Conservation (phyloP, 169 alveolate genomes). For the Eimeria falciformis region DNA sequence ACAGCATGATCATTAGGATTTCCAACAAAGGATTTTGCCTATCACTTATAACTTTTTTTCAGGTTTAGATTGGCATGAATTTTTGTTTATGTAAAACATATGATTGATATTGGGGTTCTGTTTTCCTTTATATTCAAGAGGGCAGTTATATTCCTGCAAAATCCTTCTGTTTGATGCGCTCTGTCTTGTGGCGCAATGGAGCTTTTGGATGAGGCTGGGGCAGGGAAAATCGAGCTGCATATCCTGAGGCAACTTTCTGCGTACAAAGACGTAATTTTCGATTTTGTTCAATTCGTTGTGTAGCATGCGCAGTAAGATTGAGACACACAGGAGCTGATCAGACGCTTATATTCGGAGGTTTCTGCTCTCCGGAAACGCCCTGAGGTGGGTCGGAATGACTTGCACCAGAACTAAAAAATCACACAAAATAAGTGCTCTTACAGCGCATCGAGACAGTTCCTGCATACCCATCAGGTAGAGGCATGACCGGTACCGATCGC, state of each 20-base stretch:
- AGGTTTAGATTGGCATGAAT: too few species aligned
- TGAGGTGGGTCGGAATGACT: not conserved
- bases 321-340: constrained; percentile 23
- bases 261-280: constrained; percentile 21
- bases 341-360: constrained; percentile 9
- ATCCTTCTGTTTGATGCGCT: not conserved
- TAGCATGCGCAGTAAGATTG: not conserved
- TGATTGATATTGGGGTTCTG: too few species aligned
- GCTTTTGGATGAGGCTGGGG: not conserved
- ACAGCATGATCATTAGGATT: too few species aligned
- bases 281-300: not conserved
- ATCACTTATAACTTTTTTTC: too few species aligned
- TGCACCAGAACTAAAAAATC: too few species aligned
- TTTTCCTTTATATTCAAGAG: not conserved
- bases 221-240: constrained; percentile 19
- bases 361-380: not conserved
- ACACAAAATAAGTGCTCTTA: too few species aligned
- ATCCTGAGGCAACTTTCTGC: constrained; percentile 56
- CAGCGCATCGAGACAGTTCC: constrained; percentile 9
- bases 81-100: too few species aligned
- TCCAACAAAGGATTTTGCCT: too few species aligned
- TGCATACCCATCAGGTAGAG: not conserved
- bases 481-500: not conserved
- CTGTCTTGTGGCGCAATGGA: constrained; percentile 12
- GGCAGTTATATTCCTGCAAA: not conserved